Evolutionary conservation across 2,329 filamentous ascomycete genomes (phyloP).

Genomic region (Samsoniella hepiali): DNA sequence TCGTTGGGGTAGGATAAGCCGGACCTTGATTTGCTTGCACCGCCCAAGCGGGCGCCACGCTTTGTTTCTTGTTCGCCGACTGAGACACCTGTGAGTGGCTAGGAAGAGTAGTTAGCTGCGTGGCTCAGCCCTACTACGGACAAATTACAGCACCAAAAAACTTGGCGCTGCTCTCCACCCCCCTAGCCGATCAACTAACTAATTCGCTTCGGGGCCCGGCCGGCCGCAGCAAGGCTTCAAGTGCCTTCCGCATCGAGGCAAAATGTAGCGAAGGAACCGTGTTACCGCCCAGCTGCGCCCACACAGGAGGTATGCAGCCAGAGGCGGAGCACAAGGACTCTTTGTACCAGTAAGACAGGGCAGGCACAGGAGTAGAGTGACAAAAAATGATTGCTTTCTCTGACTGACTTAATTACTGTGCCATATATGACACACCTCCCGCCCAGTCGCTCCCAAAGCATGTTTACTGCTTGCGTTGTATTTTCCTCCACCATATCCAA

Average conservation of each 20-base stretch:
- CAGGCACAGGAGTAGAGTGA: neutral
- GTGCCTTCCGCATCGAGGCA: constrained; percentile 14
- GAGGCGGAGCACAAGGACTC: constrained; percentile 14
- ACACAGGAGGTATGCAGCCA: neutral
- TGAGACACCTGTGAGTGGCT: neutral
- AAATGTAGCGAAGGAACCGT: neutral
- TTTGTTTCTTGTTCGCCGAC: neutral
- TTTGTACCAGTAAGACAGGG: constrained; percentile 13
- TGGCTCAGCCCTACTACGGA: constrained; percentile 17
- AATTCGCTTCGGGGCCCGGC: constrained; percentile 5
- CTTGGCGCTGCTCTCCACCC: neutral
- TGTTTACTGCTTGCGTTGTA: neutral
- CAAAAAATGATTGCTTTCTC: neutral
- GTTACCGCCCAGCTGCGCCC: constrained; percentile 10
- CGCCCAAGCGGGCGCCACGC: neutral
- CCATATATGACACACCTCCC: neutral
- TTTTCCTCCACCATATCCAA: neutral
- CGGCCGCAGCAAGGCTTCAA: constrained; percentile 10
- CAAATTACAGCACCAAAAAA: neutral
- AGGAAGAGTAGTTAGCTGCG: neutral
- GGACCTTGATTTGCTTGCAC: neutral
- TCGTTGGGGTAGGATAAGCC: constrained; percentile 6
- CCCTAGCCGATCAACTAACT: constrained; percentile 2
- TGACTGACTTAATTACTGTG: neutral
- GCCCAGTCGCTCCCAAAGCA: neutral